phyloP scores from a whole-genome alignment of 2,329 filamentous ascomycete genomes.

The Aspergillus versicolor region DNA sequence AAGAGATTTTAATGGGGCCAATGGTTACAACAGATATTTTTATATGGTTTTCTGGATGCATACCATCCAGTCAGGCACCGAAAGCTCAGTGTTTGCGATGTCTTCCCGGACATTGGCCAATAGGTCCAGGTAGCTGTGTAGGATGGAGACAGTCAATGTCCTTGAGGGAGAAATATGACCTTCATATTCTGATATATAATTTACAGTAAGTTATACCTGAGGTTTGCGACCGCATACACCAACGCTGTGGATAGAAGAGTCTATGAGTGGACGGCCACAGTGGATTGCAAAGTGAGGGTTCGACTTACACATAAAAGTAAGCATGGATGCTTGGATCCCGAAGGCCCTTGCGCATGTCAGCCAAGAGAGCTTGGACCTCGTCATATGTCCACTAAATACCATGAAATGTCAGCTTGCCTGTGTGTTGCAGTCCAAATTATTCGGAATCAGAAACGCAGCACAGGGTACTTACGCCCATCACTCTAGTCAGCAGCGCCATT shows the following conservation, averaged over 20 bases:
- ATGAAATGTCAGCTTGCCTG: background rate
- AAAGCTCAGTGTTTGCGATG: no score
- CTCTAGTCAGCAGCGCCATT: conserved; percentile 28
- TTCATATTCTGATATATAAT: background rate
- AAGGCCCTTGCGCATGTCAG: conserved; percentile 23
- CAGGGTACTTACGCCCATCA: conserved; percentile 26
- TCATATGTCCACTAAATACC: conserved; percentile 18
- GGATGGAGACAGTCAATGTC: background rate
- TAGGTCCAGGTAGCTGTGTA: no score
- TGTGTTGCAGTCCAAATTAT: background rate
- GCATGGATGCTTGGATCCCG: conserved; percentile 21
- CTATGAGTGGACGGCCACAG: background rate
- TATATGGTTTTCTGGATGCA: background rate
- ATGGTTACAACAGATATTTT: no score
- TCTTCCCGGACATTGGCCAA: no score
- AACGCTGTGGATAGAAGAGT: conserved; percentile 5
- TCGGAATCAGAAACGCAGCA: background rate
- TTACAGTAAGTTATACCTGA: background rate
- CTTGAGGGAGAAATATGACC: background rate
- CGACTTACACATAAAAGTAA: conserved; percentile 25
- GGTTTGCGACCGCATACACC: conserved; percentile 22
- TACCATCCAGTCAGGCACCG: background rate
- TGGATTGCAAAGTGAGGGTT: background rate
- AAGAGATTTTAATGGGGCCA: no score
- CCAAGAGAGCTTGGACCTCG: conserved; percentile 25